Evolutionary conservation across 441 rosid species (phyloP), one percentile per base, ranked within the genome.

Genomic region (Erodium texanum): DNA sequence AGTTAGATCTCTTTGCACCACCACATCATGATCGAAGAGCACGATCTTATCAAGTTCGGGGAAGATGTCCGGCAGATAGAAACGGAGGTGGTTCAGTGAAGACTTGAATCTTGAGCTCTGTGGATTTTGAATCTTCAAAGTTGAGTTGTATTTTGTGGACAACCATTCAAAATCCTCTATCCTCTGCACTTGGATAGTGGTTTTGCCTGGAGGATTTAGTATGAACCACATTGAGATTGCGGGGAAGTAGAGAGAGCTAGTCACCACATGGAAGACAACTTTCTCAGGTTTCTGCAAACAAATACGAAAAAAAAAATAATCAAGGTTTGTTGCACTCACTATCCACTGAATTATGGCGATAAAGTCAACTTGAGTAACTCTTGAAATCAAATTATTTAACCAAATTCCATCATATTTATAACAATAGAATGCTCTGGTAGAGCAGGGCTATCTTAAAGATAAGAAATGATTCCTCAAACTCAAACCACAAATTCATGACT

Each of bases 181-280:
- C 85, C 91, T 87, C 77, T 73, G 86, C 76, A 93, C 83, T 67
- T 87, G 82, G 65, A 93, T 68, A 9, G 83, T 76, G 66, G 89
- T 96, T 78, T 77, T 81, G 45, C 82, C 83, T 19, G 86, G 92
- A 72, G 82, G 85, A 74, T 89, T 87, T 71, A 79, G 73, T 80
- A 90, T 75, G 80, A 89, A 90, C 97, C 98, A 93, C 98, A 93
- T 84, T 6, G 96, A 84, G 68, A 90, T 86, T 72, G 98, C 85
- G 50, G 95, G 97, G 76, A 87, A 72, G 71, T 87, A 86, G 68
- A 93, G 95, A 71, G 86, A 86, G 84, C 89, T 91, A 0, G 97
- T 87, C 82, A 93, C 84, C 34, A 90, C 76, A 75, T 90, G 98
- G 65, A 93, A 78, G 52, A 90, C 94, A 64, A 86, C 78, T 68